phyloP scores from a whole-genome alignment of 805 yeast species.

The Yamadazyma ubonensis region DNA sequence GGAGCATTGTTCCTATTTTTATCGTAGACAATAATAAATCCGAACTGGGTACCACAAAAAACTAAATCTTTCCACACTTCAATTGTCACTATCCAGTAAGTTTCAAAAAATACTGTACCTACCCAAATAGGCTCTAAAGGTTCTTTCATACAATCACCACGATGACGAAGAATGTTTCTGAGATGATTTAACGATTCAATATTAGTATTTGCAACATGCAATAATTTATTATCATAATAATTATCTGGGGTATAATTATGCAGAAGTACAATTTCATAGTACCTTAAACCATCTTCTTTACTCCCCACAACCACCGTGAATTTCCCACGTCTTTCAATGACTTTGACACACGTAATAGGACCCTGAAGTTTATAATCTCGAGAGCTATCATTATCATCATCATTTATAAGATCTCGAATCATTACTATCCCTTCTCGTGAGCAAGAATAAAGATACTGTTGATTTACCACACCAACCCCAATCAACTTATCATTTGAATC shows the following conservation, averaged over 20 bases:
- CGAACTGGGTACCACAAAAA: constrained; percentile 34
- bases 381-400: constrained; percentile 31
- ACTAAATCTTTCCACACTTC: constrained; percentile 19
- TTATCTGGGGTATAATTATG: constrained; percentile 3
- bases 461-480: constrained; percentile 24
- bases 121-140: constrained; percentile 17
- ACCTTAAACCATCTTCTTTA: constrained; percentile 25
- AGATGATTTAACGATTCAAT: constrained; percentile 5
- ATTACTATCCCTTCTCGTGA: constrained; percentile 33
- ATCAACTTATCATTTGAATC: constrained; percentile 24
- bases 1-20: constrained; percentile 12
- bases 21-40: constrained; percentile 25
- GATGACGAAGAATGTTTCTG: constrained; percentile 3
- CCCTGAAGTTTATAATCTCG: constrained; percentile 24
- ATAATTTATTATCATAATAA: constrained; percentile 6
- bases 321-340: neutral
- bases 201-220: constrained; percentile 1
- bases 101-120: constrained; percentile 2
- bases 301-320: constrained; percentile 24
- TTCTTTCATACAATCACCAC: neutral
- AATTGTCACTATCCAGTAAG: constrained; percentile 25
- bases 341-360: constrained; percentile 24
- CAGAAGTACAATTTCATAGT: constrained; percentile 23
- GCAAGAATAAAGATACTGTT: constrained; percentile 33
- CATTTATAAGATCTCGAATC: constrained; percentile 36